Evolutionary conservation across 2,329 filamentous ascomycete species (phyloP).

Genomic region (Hortaea sp.): DNA sequence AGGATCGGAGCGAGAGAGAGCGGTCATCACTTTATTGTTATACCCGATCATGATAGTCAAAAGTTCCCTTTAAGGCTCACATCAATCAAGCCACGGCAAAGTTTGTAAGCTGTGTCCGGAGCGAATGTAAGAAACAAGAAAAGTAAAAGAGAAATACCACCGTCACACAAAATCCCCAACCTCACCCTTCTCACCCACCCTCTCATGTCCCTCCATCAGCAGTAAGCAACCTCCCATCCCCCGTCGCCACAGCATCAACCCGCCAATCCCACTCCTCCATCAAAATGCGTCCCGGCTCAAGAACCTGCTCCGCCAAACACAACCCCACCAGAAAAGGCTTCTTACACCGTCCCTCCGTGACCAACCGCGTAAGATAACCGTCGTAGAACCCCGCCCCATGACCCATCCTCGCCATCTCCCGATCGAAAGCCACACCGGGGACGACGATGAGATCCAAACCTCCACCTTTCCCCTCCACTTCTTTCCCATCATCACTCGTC

Average conservation of each 20-base stretch:
- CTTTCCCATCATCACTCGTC: conserved; percentile 2
- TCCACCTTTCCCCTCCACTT: conserved; percentile 5
- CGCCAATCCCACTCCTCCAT: conserved; percentile 67
- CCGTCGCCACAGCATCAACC: conserved; percentile 52
- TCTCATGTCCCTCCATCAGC: conserved; percentile 50
- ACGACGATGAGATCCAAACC: conserved; percentile 70
- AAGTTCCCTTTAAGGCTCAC: no score
- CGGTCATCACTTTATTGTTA: no score
- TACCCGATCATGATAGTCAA: no score
- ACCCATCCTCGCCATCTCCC: conserved; percentile 63
- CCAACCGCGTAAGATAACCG: conserved; percentile 74
- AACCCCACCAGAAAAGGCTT: conserved; percentile 65
- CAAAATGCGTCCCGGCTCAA: conserved; percentile 57
- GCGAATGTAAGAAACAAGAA: no score
- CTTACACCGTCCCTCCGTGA: conserved; percentile 24
- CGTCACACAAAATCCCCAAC: no score
- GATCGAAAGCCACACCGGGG: conserved; percentile 88
- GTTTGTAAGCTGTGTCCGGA: no score
- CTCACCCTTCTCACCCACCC: no score
- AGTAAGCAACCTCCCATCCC: conserved; percentile 20
- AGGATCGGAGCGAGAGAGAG: no score
- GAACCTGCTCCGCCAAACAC: conserved; percentile 75
- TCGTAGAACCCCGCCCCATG: conserved; percentile 98
- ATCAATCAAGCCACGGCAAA: no score
- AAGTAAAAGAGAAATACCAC: no score